phyloP scores from a whole-genome alignment of 129 eudicot species.

The Chrysanthemum seticuspe region DNA sequence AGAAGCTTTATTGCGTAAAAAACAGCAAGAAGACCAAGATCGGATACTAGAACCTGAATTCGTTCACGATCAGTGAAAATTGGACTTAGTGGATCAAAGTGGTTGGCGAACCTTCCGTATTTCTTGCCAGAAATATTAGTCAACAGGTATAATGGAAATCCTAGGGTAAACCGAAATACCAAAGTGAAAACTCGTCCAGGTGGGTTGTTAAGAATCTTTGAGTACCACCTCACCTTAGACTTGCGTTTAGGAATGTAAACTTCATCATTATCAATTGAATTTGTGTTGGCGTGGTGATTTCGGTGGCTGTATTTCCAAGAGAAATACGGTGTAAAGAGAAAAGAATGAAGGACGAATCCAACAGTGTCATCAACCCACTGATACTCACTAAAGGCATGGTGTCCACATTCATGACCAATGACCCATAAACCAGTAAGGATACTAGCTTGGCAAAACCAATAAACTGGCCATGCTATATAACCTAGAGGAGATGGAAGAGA shows the following conservation, averaged over 20 bases:
- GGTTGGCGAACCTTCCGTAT: slow-evolving; percentile 36
- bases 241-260: slow-evolving; percentile 40
- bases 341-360: slow-evolving; percentile 32
- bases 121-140: slow-evolving; percentile 37
- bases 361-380: slow-evolving; percentile 35
- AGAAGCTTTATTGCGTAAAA: slow-evolving; percentile 23
- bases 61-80: slow-evolving; percentile 37
- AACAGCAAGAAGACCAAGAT: slow-evolving; percentile 26
- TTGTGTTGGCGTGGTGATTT: slow-evolving; percentile 38
- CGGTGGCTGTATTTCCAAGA: slow-evolving; percentile 42
- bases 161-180: slow-evolving; percentile 27
- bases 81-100: slow-evolving; percentile 37
- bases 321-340: slow-evolving; percentile 34
- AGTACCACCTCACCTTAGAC: slow-evolving; percentile 23
- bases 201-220: slow-evolving; percentile 36
- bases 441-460: slow-evolving; percentile 36
- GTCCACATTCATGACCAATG: slow-evolving; percentile 38
- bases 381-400: slow-evolving; percentile 33
- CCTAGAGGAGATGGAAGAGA: slow-evolving; percentile 22
- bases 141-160: slow-evolving; percentile 35
- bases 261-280: slow-evolving; percentile 35
- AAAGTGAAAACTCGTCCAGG: slow-evolving; percentile 37
- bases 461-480: slow-evolving; percentile 35
- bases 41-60: slow-evolving; percentile 30
- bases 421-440: slow-evolving; percentile 41